Conservation (phyloP, 805 yeast genomes). For the Wickerhamiella alocasiicola region DNA sequence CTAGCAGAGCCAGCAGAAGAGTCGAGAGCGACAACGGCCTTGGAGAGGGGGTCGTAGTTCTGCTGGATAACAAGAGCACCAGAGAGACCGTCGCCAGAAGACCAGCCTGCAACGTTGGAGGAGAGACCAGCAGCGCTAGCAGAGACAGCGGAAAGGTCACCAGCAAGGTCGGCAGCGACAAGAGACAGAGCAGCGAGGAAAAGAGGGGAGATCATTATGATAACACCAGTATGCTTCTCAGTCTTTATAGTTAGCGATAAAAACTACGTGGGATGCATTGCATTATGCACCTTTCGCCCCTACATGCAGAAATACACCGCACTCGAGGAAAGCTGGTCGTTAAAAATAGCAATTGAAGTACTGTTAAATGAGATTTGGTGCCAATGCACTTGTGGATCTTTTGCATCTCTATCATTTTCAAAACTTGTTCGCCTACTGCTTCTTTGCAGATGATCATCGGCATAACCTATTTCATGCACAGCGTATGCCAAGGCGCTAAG, state of each 20-base stretch:
- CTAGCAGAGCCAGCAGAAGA: conserved; percentile 10
- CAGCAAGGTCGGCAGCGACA: conserved; percentile 10
- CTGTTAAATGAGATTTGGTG: background rate
- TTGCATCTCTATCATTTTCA: background rate
- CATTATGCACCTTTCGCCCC: conserved; percentile 6
- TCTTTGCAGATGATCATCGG: too few relatives aligned
- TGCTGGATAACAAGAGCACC: conserved; percentile 25
- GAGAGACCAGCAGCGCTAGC: conserved; percentile 39
- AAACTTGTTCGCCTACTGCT: background rate
- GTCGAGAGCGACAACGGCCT: conserved; percentile 16
- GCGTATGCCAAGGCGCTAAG: too few relatives aligned
- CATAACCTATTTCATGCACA: too few relatives aligned
- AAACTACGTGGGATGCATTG: conserved; percentile 2
- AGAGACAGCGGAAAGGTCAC: conserved; percentile 17
- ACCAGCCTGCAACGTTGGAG: conserved; percentile 14
- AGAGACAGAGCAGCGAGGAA: conserved; percentile 5
- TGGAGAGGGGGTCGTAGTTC: conserved; percentile 17
- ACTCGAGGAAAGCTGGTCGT: too few relatives aligned
- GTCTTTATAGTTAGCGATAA: background rate
- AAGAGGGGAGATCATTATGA: conserved; percentile 6
- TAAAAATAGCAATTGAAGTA: background rate
- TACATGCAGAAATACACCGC: too few relatives aligned
- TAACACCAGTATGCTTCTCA: background rate
- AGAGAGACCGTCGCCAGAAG: conserved; percentile 18
- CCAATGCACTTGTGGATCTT: background rate